These are phyloP conservation scores for Globisporangium cederbergense DNA, from an alignment of 352 stramenopile genomes.

Conservation along the genomic window DNA sequence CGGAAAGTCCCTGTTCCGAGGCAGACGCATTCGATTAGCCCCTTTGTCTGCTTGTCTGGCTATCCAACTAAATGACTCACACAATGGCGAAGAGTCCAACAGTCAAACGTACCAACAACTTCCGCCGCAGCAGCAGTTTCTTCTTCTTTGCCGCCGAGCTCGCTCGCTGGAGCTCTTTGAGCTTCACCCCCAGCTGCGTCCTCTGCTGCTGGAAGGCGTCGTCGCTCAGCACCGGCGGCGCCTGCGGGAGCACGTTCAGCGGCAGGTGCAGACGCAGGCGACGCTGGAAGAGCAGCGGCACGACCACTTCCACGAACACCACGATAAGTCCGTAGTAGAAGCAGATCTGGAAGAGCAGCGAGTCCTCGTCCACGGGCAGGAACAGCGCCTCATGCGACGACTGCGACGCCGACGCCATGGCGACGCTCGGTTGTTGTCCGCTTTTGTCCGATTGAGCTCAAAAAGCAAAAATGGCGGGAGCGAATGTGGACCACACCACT, in stretches of 20 bases:
- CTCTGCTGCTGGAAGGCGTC: slow-evolving; percentile 42
- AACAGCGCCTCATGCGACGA: slow-evolving; percentile 25
- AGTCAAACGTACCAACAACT: background rate
- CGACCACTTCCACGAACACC: slow-evolving; percentile 42
- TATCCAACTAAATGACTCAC: background rate
- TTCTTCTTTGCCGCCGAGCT: slow-evolving; percentile 2
- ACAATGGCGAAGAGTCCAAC: background rate
- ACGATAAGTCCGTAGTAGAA: slow-evolving; percentile 54
- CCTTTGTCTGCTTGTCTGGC: background rate
- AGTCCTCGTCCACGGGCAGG: slow-evolving; percentile 48
- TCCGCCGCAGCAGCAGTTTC: background rate
- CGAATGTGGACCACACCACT: background rate
- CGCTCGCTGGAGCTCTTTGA: slow-evolving; percentile 34
- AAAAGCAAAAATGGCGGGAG: background rate
- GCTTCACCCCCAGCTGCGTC: slow-evolving; percentile 31
- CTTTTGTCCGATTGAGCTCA: background rate
- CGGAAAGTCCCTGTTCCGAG: background rate
- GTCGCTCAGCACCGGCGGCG: slow-evolving; percentile 23
- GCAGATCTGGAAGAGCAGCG: slow-evolving; percentile 47
- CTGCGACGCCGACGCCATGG: background rate
- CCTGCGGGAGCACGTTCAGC: slow-evolving; percentile 14
- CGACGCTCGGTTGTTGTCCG: too few species aligned
- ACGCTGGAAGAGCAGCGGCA: slow-evolving; percentile 52
- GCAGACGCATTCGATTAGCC: background rate
- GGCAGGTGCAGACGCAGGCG: slow-evolving; percentile 49